Evolutionary conservation across 1,284 basidiomycete species (phyloP).

Genomic region (Sutorius eximius): DNA sequence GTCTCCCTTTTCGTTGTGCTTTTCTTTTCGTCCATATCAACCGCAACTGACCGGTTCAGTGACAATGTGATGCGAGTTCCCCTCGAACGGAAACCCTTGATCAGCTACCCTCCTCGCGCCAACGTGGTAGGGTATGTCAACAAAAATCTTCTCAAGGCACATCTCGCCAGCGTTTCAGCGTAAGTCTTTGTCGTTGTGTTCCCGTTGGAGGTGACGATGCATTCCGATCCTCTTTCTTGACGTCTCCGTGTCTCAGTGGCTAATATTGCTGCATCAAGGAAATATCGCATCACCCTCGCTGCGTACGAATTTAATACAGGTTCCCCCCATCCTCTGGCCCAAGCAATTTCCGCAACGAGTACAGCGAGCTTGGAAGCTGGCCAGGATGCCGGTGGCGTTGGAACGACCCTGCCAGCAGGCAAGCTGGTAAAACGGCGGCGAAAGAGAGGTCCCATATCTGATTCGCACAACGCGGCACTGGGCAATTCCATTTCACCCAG

Average conservation of each 20-base stretch:
- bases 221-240: not conserved
- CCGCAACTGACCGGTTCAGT: not conserved
- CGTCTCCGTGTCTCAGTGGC: not conserved
- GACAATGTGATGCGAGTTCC: constrained; percentile 17
- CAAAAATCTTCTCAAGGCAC: constrained; percentile 12
- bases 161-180: constrained; percentile 18
- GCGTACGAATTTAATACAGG: constrained; percentile 43
- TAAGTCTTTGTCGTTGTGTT: constrained; percentile 11
- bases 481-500: not conserved
- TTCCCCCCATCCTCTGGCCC: constrained; percentile 34
- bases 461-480: not conserved
- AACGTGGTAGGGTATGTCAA: constrained; percentile 4
- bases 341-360: constrained; percentile 10
- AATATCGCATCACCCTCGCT: constrained; percentile 37
- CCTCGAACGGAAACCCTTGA: constrained; percentile 24
- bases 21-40: constrained; percentile 11
- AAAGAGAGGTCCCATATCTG: not conserved
- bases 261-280: constrained; percentile 29
- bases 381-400: not conserved
- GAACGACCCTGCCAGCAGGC: not conserved
- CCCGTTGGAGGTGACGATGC: not conserved
- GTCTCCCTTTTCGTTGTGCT: constrained; percentile 15
- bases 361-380: not conserved
- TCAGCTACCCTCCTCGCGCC: constrained; percentile 3
- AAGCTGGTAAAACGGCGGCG: constrained; percentile 11